Conservation (phyloP, 148 eudicot genomes). For the Hydrangea macrophylla region DNA sequence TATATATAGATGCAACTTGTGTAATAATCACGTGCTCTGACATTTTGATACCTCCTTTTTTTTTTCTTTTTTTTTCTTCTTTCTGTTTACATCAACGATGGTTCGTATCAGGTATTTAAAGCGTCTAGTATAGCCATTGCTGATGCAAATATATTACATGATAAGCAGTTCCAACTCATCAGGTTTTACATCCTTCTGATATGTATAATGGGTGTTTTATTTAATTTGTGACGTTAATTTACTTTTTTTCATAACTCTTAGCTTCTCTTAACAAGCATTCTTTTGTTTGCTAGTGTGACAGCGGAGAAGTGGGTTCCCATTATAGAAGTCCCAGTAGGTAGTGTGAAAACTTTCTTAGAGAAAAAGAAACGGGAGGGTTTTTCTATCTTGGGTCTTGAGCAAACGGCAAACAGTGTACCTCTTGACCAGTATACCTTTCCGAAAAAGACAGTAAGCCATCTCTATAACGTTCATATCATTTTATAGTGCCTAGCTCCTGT, state of each 20-base stretch:
- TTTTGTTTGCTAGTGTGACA: slow-evolving; percentile 64
- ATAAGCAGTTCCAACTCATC: slow-evolving; percentile 96
- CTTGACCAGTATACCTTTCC: slow-evolving; percentile 79
- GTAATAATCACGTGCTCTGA: not conserved
- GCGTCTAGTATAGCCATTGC: slow-evolving; percentile 75
- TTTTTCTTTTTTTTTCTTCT: not conserved
- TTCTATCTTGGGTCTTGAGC: slow-evolving; percentile 89
- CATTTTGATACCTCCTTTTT: not conserved
- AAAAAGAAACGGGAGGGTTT: slow-evolving; percentile 86
- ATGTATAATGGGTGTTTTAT: not conserved
- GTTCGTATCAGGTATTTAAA: slow-evolving; percentile 70
- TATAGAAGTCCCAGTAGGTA: slow-evolving; percentile 72
- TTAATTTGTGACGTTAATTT: not conserved
- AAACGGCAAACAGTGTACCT: slow-evolving; percentile 88
- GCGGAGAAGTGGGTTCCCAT: slow-evolving; percentile 98
- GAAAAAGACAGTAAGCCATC: slow-evolving; percentile 58
- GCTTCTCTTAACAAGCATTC: slow-evolving; percentile 1
- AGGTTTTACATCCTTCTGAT: slow-evolving; percentile 44
- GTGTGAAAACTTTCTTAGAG: slow-evolving; percentile 71
- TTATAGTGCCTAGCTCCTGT: not conserved
- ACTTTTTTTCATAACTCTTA: not conserved
- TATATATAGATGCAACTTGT: not conserved
- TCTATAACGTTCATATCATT: not conserved
- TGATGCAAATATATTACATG: slow-evolving; percentile 64
- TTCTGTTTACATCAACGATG: no score